Evolutionary conservation across 495 filamentous ascomycete genomes (phyloP).

Genomic region (Symbiotaphrina buchneri): DNA sequence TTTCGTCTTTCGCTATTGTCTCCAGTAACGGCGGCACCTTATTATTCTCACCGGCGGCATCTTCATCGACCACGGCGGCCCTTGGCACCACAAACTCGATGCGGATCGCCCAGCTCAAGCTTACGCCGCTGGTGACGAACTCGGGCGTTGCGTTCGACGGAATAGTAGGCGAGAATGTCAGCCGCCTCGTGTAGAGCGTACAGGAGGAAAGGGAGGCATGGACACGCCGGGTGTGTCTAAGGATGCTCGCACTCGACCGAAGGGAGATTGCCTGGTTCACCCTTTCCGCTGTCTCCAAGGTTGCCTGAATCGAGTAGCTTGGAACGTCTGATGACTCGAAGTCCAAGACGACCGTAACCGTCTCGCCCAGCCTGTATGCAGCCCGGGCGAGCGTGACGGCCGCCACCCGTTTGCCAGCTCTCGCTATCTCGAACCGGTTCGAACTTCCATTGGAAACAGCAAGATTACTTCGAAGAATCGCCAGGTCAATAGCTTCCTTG

Average conservation of each 20-base stretch:
- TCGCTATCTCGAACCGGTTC: constrained; percentile 86
- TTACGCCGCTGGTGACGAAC: constrained; percentile 71
- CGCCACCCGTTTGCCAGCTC: constrained; percentile 65
- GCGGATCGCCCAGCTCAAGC: constrained; percentile 62
- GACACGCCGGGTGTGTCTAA: constrained; percentile 62
- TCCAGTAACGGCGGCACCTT: constrained; percentile 27
- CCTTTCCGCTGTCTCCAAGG: constrained; percentile 58
- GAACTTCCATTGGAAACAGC: constrained; percentile 33
- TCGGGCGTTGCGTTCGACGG: constrained; percentile 64
- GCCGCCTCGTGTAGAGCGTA: constrained; percentile 51
- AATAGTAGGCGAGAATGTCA: constrained; percentile 61
- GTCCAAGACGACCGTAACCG: constrained; percentile 60
- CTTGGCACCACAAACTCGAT: constrained; percentile 71
- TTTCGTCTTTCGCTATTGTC: constrained; percentile 45
- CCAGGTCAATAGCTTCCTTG: constrained; percentile 78
- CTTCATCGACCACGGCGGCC: constrained; percentile 10
- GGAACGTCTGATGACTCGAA: constrained; percentile 51
- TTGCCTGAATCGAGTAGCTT: constrained; percentile 56
- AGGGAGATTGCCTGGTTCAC: constrained; percentile 60
- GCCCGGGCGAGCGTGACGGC: constrained; percentile 77
- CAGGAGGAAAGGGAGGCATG: constrained; percentile 58
- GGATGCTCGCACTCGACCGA: constrained; percentile 62
- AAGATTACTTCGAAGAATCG: constrained; percentile 60
- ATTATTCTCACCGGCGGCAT: constrained; percentile 13
- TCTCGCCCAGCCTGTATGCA: constrained; percentile 76